phyloP scores from a whole-genome alignment of 2,329 filamentous ascomycete species.

The Knufia petricola region DNA sequence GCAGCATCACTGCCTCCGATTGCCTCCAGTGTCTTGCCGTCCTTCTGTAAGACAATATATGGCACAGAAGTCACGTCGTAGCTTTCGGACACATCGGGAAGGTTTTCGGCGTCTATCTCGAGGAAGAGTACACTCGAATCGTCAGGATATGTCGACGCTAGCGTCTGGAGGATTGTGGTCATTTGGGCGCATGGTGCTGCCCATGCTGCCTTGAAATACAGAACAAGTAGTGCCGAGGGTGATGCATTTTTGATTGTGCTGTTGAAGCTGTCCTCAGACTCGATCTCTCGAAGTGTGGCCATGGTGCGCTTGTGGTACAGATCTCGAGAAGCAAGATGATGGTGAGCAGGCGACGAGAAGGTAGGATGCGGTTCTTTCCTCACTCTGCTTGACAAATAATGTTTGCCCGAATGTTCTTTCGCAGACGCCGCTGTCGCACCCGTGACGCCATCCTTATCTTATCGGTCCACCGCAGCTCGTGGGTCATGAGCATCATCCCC shows the following conservation, averaged over 20 bases:
- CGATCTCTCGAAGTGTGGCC: constrained; percentile 70
- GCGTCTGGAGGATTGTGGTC: constrained; percentile 72
- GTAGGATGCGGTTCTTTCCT: background rate
- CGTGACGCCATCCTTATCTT: background rate
- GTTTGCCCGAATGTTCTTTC: background rate
- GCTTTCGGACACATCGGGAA: constrained; percentile 79
- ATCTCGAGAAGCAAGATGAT: background rate
- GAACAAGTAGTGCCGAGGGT: constrained; percentile 62
- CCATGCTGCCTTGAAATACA: constrained; percentile 96
- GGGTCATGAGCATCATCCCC: too few relatives aligned
- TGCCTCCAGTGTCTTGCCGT: constrained; percentile 66
- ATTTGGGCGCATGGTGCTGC: constrained; percentile 93
- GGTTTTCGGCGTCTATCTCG: constrained; percentile 85
- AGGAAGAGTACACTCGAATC: constrained; percentile 67
- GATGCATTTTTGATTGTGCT: constrained; percentile 57
- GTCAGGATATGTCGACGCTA: constrained; percentile 75
- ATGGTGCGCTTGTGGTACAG: constrained; percentile 36
- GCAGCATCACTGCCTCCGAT: constrained; percentile 83
- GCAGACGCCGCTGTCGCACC: background rate
- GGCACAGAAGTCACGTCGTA: constrained; percentile 95
- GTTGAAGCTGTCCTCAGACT: constrained; percentile 63
- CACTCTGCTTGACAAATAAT: background rate
- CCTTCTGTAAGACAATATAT: constrained; percentile 73
- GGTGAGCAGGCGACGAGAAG: background rate
- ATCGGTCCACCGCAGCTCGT: background rate